These are phyloP conservation scores for Spongospora subterranea DNA, from an alignment of 208 protist species.

Conservation along the genomic window DNA sequence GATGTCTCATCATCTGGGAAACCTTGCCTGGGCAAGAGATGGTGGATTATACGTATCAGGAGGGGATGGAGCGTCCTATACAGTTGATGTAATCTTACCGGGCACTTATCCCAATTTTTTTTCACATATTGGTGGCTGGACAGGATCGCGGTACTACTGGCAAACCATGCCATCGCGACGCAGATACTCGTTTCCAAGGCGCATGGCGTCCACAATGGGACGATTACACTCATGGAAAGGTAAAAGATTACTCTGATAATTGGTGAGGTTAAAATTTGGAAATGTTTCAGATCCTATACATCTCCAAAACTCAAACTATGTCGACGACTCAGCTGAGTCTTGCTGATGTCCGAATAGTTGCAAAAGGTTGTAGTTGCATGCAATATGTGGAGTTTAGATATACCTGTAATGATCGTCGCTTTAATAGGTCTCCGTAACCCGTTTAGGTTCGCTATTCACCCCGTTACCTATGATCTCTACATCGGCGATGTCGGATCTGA, in stretches of 20 bases:
- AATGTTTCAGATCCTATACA: constrained; percentile 17
- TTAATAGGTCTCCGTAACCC: background rate
- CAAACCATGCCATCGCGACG: background rate
- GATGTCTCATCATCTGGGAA: constrained; percentile 2
- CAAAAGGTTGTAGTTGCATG: background rate
- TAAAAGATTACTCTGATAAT: background rate
- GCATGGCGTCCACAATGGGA: constrained; percentile 29
- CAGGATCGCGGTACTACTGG: constrained; percentile 21
- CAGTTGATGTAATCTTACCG: background rate
- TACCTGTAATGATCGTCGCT: background rate
- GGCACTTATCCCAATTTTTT: background rate
- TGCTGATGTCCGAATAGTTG: background rate
- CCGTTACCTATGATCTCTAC: constrained; percentile 31
- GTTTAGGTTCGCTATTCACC: constrained; percentile 38
- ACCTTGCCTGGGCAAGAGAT: constrained; percentile 24
- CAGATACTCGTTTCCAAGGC: background rate
- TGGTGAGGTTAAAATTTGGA: background rate
- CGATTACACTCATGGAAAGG: constrained; percentile 36
- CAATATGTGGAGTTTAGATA: too few relatives aligned
- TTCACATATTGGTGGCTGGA: background rate
- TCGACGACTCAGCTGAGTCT: background rate
- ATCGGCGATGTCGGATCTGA: constrained; percentile 43
- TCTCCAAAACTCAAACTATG: background rate
- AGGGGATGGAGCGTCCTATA: constrained; percentile 20
- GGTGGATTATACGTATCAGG: constrained; percentile 27